Conservation (phyloP, 257 asterid species). For the Fraxinus americana region DNA sequence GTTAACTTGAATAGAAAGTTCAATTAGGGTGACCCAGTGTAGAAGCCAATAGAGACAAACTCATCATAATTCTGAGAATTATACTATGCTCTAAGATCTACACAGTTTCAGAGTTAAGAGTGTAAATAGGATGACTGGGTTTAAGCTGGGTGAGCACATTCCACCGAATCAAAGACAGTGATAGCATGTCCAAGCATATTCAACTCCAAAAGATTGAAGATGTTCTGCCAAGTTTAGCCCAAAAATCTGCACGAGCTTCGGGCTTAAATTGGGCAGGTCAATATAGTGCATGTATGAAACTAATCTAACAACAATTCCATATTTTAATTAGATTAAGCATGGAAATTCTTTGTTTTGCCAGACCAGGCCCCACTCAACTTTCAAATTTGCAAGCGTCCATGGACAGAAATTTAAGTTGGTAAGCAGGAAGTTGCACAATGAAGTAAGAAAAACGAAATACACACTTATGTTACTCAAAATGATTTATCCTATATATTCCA, state of each 20-base stretch:
- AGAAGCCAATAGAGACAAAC: not conserved
- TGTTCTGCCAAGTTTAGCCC: not conserved
- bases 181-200: constrained; percentile 3
- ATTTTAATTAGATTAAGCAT: not conserved
- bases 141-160: not conserved
- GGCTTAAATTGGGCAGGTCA: not conserved
- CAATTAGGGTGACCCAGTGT: not conserved
- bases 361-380: not conserved
- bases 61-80: not conserved
- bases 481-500: not conserved
- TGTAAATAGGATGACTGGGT: not conserved
- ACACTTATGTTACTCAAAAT: not conserved
- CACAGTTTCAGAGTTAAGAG: not conserved
- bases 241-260: not conserved
- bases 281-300: not conserved
- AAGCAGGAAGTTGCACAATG: not conserved
- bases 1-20: not conserved
- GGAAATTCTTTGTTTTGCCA: not conserved
- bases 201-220: not conserved
- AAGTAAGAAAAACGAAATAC: not conserved
- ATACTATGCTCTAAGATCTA: not conserved
- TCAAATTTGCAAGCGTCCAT: not conserved
- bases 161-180: not conserved
- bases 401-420: not conserved
- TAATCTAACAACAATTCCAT: not conserved